These are phyloP conservation scores for Curvularia spicifera DNA, from an alignment of 2,329 filamentous ascomycete species.

Conservation along the genomic window DNA sequence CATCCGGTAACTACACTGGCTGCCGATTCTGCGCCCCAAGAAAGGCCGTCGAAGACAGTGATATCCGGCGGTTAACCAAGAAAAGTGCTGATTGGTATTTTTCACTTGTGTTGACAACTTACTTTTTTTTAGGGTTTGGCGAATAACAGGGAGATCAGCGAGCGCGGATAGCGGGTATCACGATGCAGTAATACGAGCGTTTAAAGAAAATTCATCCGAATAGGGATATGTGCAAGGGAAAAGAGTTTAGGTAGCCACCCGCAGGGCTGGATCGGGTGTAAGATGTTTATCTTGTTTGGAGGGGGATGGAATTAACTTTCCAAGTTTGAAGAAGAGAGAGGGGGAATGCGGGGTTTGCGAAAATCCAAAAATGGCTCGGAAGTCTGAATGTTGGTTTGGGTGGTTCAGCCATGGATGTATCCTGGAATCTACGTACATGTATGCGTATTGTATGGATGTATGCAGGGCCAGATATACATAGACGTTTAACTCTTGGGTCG, in stretches of 20 bases:
- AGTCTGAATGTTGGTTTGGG: too few relatives aligned
- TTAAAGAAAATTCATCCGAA: too few relatives aligned
- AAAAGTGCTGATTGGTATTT: neutral
- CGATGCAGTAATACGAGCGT: too few relatives aligned
- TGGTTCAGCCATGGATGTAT: too few relatives aligned
- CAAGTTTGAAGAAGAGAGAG: neutral
- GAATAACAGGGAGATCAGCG: too few relatives aligned
- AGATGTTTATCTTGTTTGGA: neutral
- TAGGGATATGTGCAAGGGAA: too few relatives aligned
- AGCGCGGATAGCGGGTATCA: too few relatives aligned
- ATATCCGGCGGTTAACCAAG: neutral
- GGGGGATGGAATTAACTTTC: neutral
- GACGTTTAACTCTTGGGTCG: too few relatives aligned
- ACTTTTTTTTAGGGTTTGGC: neutral
- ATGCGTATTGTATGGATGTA: neutral
- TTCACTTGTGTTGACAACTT: neutral
- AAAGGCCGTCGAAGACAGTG: neutral
- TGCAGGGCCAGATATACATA: neutral
- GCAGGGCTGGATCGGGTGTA: neutral
- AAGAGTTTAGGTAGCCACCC: too few relatives aligned
- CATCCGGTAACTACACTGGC: neutral
- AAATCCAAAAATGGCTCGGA: too few relatives aligned
- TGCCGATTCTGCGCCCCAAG: too few relatives aligned
- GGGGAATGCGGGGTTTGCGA: too few relatives aligned
- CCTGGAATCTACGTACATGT: neutral